Base-by-base conservation (phyloP, 2,329 filamentous ascomycete species). In the Colletotrichum abscissum region DNA sequence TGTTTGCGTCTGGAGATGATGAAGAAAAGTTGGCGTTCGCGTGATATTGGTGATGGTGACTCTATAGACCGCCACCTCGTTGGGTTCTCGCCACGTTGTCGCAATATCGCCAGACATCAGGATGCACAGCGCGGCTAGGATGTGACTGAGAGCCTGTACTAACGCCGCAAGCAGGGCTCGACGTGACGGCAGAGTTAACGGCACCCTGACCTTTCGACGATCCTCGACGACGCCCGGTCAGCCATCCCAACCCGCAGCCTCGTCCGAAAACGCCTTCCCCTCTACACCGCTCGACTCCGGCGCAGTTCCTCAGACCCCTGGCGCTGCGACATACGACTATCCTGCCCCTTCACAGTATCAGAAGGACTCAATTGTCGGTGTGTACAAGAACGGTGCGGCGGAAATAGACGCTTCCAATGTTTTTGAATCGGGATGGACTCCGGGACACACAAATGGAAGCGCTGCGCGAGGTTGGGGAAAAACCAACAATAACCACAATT, bases 391-490 rank as follows among this genome's bases (percentile, higher is more conserved):
- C 26, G 59, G 69, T 26, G 82, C 83, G 54, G 76, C 77, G 72
- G 82, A 84, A 77, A 86, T 89, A 74, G 88, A 87, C 65, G 88
- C 90, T 52, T 88, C 92, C 58, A 87, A 88, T 74, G 88, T 97
- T 69, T 95, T 93, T 79, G 89, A 93, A 77, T 88, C 91, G 68
- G 91, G 91, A 74, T 98, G 95, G 95, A 92, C 94, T 81, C 94
- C 95, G 33, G 90, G 91, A 72, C 89, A 91, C 63, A 85, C 91
- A 54, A 95, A 95, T 77, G 91, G 92, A 80, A 78, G 88, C 82
- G 78, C 86, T 76, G 78, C 90, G 82, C 83, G 91, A 81, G 89
- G 90, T 67, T 97, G 95, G 95, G 94, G 93, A 64, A 95, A 95
- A 82, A 88, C 87, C 77, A 89, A 90, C 72, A 95, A 98, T 76